These are phyloP conservation scores for Salix brachista DNA, from an alignment of 345 rosid species.

Conservation along the genomic window DNA sequence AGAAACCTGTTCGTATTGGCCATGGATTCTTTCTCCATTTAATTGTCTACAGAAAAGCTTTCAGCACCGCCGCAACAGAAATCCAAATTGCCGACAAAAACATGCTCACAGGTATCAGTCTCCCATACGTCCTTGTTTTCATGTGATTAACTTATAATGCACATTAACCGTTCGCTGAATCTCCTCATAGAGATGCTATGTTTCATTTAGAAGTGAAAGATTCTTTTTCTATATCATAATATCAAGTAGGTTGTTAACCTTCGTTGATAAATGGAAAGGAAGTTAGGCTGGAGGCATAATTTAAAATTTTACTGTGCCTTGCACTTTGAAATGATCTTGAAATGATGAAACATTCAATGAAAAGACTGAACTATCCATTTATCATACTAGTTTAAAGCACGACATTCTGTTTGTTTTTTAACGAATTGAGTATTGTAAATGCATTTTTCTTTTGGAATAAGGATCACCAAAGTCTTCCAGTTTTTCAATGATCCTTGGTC, in stretches of 20 bases:
- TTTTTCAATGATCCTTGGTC: background rate
- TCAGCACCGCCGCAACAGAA: background rate
- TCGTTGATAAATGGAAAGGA: background rate
- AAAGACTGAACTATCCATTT: background rate
- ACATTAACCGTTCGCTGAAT: slow-evolving; percentile 1
- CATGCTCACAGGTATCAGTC: slow-evolving; percentile 7
- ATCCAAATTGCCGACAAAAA: background rate
- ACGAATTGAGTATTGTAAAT: background rate
- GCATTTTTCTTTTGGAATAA: background rate
- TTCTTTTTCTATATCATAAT: background rate
- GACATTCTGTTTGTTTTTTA: background rate
- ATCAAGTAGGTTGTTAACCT: background rate
- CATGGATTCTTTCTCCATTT: background rate
- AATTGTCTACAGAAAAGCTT: background rate
- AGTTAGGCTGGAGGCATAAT: background rate
- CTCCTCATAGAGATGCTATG: background rate
- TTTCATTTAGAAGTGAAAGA: background rate
- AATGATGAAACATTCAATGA: too few relatives aligned
- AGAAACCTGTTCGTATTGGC: background rate
- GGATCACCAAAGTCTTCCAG: background rate
- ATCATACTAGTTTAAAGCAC: background rate
- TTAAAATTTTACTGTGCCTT: background rate
- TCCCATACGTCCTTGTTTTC: background rate
- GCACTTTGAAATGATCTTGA: background rate
- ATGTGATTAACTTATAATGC: background rate